Evolutionary conservation across 2,329 filamentous ascomycete genomes (phyloP).

Genomic region (Fusarium globosum): DNA sequence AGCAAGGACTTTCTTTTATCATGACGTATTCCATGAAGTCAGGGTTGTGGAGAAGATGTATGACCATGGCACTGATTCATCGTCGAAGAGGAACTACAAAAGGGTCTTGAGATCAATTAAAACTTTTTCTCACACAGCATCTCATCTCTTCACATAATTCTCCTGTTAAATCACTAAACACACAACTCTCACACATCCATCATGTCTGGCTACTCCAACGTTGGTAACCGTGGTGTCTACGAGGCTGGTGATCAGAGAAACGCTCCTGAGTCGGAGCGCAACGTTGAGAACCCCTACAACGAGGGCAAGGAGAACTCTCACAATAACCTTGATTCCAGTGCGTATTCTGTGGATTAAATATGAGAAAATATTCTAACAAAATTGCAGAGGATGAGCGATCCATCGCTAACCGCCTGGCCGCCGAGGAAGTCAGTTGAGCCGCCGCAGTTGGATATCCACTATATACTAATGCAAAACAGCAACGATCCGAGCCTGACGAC

Average conservation of each 20-base stretch:
- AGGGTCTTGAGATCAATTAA: constrained; percentile 5
- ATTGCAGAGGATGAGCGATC: constrained; percentile 73
- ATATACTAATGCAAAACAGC: constrained; percentile 14
- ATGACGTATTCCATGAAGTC: constrained; percentile 49
- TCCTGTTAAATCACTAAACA: neutral
- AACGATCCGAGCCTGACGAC: constrained; percentile 58
- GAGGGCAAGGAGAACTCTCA: constrained; percentile 80
- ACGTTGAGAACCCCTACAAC: constrained; percentile 70
- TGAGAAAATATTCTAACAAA: constrained; percentile 52
- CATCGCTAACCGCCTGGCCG: constrained; percentile 77
- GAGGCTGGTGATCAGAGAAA: constrained; percentile 83
- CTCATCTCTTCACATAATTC: constrained; percentile 1
- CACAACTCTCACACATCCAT: constrained; percentile 13
- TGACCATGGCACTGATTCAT: constrained; percentile 25
- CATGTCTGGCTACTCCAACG: constrained; percentile 66
- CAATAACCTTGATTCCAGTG: constrained; percentile 77
- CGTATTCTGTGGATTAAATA: constrained; percentile 31
- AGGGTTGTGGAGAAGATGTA: constrained; percentile 40
- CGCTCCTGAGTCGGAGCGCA: constrained; percentile 61
- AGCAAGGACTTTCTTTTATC: constrained; percentile 21
- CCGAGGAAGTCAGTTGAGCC: constrained; percentile 63
- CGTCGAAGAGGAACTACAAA: constrained; percentile 36
- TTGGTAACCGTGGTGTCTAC: constrained; percentile 75
- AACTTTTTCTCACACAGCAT: constrained; percentile 1
- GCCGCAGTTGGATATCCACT: neutral